A percentile compares a stretch with the other conserved stretches of the same genome.
Evolutionary conservation across 306 rosid genomes (phyloP).

Genomic region (Dalbergia oliveri): DNA sequence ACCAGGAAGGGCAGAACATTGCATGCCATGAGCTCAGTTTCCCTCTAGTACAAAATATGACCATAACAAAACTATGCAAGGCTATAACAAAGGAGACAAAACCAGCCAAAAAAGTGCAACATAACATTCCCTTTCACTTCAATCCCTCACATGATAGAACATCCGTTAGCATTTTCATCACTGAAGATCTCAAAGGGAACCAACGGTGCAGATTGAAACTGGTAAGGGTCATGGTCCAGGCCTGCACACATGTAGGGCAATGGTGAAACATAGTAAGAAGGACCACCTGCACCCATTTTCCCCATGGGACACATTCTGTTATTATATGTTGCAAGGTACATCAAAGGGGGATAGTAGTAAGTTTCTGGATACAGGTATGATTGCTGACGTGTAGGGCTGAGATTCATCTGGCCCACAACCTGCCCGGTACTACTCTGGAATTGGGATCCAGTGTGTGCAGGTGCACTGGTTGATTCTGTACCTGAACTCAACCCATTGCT

Average conservation of each 20-base stretch:
- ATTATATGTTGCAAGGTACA: slow-evolving; percentile 48
- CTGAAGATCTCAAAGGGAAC: slow-evolving; percentile 74
- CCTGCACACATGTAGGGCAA: slow-evolving; percentile 58
- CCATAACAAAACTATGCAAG: slow-evolving; percentile 24
- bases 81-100: slow-evolving; percentile 34
- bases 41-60: slow-evolving; percentile 30
- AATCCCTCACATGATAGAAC: slow-evolving; percentile 71
- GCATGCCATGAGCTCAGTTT: slow-evolving; percentile 6
- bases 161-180: slow-evolving; percentile 82
- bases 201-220: slow-evolving; percentile 48
- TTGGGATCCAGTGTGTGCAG: slow-evolving; percentile 53
- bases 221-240: slow-evolving; percentile 47
- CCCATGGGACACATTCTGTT: slow-evolving; percentile 59
- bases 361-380: slow-evolving; percentile 44
- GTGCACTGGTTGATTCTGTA: slow-evolving; percentile 29
- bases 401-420: slow-evolving; percentile 50
- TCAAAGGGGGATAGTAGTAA: slow-evolving; percentile 51
- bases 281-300: slow-evolving; percentile 42
- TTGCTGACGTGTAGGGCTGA: slow-evolving; percentile 60
- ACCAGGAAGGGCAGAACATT: background rate
- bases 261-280: slow-evolving; percentile 58
- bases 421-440: slow-evolving; percentile 23
- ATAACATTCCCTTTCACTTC: slow-evolving; percentile 2
- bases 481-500: slow-evolving; percentile 39
- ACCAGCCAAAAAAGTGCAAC: slow-evolving; percentile 18